Evolutionary conservation across 352 stramenopile species (phyloP).

Genomic region (Saprolegnia diclina): DNA sequence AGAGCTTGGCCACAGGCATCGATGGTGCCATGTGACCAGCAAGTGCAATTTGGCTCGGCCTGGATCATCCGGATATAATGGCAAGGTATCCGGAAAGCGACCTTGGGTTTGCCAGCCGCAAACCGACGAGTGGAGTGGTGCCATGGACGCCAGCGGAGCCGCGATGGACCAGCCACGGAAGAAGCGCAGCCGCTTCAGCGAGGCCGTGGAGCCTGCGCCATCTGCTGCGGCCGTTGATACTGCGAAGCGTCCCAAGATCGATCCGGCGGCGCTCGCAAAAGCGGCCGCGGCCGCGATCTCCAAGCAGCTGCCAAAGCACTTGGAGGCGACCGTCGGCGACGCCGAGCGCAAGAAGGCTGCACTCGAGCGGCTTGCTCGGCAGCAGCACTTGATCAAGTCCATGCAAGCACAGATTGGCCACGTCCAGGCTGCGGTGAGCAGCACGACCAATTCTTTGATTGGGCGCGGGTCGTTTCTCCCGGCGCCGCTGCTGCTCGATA

Average conservation of each 20-base stretch:
- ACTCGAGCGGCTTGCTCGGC: slow-evolving; percentile 54
- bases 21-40: no score
- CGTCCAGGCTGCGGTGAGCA: slow-evolving; percentile 44
- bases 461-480: slow-evolving; percentile 70
- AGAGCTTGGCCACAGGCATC: no score
- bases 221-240: slow-evolving; percentile 18
- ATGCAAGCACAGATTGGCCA: slow-evolving; percentile 79
- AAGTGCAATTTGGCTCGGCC: no score
- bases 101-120: not conserved
- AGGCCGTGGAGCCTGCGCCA: slow-evolving; percentile 31
- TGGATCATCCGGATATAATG: slow-evolving; percentile 3
- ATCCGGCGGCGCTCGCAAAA: slow-evolving; percentile 60
- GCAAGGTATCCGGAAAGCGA: not conserved
- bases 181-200: slow-evolving; percentile 73
- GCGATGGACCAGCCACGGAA: slow-evolving; percentile 28
- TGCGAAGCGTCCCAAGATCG: slow-evolving; percentile 29
- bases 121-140: slow-evolving; percentile 6
- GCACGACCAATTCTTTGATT: slow-evolving; percentile 1
- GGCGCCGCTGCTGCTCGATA: slow-evolving; percentile 67
- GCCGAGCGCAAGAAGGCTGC: slow-evolving; percentile 40
- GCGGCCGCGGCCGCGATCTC: slow-evolving; percentile 70
- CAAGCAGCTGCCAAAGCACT: slow-evolving; percentile 24
- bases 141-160: slow-evolving; percentile 31
- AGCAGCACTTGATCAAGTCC: slow-evolving; percentile 77
- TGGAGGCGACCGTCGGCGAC: slow-evolving; percentile 24